Conservation (phyloP, 2,329 filamentous ascomycete species). For the Penicillium sp. region DNA sequence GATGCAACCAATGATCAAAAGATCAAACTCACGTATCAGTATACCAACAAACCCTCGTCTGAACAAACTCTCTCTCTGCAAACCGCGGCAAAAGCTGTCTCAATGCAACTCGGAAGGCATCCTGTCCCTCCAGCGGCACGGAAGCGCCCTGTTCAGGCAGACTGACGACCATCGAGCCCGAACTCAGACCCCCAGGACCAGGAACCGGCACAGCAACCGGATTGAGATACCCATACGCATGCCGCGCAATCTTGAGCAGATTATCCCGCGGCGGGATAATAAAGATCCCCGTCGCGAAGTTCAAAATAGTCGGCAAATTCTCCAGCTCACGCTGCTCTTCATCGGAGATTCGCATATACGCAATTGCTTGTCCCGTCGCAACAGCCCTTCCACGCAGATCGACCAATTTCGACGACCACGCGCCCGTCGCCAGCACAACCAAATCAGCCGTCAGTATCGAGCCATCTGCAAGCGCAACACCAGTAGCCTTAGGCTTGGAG, state of each 20-base stretch:
- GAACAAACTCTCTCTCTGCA: constrained; percentile 59
- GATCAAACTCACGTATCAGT: constrained; percentile 58
- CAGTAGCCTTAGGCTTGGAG: constrained; percentile 46
- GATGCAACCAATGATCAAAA: neutral
- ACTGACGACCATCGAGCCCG: constrained; percentile 37
- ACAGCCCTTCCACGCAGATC: constrained; percentile 73
- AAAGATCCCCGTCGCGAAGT: constrained; percentile 53
- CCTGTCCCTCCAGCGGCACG: constrained; percentile 57
- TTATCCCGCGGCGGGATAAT: constrained; percentile 55
- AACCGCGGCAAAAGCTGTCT: constrained; percentile 61
- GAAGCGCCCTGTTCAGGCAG: constrained; percentile 39
- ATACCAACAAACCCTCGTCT: constrained; percentile 72
- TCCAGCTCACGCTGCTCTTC: constrained; percentile 66
- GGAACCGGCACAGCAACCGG: constrained; percentile 36
- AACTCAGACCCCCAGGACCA: constrained; percentile 11
- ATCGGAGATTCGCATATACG: constrained; percentile 71
- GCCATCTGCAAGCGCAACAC: constrained; percentile 54
- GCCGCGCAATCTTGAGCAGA: constrained; percentile 68
- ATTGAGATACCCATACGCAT: constrained; percentile 65
- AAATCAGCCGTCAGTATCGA: constrained; percentile 63
- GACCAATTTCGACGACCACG: constrained; percentile 77
- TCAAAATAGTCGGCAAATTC: constrained; percentile 63
- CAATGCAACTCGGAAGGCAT: constrained; percentile 61
- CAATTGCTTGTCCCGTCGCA: constrained; percentile 78
- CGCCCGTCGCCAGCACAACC: constrained; percentile 77